Conservation (phyloP, 176 grass and related monocot species). For the Thalia dealbata region DNA sequence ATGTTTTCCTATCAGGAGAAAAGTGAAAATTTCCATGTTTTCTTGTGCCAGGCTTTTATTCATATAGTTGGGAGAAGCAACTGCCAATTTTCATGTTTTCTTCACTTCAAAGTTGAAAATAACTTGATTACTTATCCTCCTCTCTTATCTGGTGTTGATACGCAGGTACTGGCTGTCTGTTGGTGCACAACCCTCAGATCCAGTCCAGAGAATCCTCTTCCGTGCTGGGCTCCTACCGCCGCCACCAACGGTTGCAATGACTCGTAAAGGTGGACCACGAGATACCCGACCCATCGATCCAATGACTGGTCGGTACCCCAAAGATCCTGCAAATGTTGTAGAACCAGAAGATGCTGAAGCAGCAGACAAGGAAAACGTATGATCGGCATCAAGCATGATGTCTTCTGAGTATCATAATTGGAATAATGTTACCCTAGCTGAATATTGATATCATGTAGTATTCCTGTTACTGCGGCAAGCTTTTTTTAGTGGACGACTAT, state of each 20-base stretch:
- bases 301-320: slow-evolving; percentile 56
- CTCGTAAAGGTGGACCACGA: slow-evolving; percentile 56
- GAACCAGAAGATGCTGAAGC: slow-evolving; percentile 21
- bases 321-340: slow-evolving; percentile 20
- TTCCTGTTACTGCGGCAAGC: neutral
- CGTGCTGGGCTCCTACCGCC: slow-evolving; percentile 68
- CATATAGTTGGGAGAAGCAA: no score
- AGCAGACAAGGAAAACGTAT: slow-evolving; percentile 21
- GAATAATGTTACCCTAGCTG: neutral
- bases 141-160: neutral
- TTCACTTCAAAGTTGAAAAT: neutral
- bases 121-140: neutral
- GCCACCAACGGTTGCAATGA: slow-evolving; percentile 74
- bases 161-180: slow-evolving; percentile 82
- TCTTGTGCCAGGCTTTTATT: no score
- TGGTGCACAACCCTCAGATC: slow-evolving; percentile 80
- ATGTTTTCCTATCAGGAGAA: no score
- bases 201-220: slow-evolving; percentile 81
- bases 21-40: no score
- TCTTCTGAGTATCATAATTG: neutral
- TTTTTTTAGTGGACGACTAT: neutral
- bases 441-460: neutral
- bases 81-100: no score
- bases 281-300: slow-evolving; percentile 56
- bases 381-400: neutral